Percentiles rank a stretch among this genome's conserved stretches.
Conservation (phyloP, 495 filamentous ascomycete genomes). For the Tuber magnatum region DNA sequence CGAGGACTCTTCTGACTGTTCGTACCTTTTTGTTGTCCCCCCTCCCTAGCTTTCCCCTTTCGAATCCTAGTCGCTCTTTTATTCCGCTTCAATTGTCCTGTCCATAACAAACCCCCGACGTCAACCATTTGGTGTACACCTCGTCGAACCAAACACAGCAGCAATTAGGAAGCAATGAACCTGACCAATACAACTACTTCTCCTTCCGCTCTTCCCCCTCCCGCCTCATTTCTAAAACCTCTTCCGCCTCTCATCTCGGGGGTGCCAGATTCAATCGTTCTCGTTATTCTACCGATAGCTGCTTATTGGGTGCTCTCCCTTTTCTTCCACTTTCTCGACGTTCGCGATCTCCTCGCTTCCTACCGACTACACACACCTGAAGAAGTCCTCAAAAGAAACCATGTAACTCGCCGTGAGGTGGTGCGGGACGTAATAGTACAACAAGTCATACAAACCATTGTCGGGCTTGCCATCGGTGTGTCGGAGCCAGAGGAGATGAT, state of each 20-base stretch:
- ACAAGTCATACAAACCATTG: slow-evolving; percentile 73
- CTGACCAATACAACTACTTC: slow-evolving; percentile 47
- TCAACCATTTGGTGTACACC: background rate
- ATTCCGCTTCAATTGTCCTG: slow-evolving; percentile 8
- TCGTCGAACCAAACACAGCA: background rate
- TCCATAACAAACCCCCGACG: slow-evolving; percentile 1
- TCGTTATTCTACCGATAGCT: slow-evolving; percentile 65
- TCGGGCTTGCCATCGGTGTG: slow-evolving; percentile 54
- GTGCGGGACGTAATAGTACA: slow-evolving; percentile 80
- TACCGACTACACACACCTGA: slow-evolving; percentile 90
- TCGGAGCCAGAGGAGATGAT: slow-evolving; percentile 59
- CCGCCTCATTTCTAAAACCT: slow-evolving; percentile 60
- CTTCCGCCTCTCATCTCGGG: slow-evolving; percentile 64
- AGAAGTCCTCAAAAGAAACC: slow-evolving; percentile 78
- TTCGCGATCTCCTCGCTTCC: slow-evolving; percentile 70
- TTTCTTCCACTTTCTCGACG: slow-evolving; percentile 78
- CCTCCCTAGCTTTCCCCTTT: background rate
- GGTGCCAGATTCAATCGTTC: slow-evolving; percentile 72
- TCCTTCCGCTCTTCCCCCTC: slow-evolving; percentile 77
- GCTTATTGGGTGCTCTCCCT: slow-evolving; percentile 86
- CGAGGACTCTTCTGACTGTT: background rate
- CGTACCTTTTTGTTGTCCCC: background rate
- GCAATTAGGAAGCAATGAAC: slow-evolving; percentile 1
- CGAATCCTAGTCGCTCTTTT: slow-evolving; percentile 5
- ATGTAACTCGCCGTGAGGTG: slow-evolving; percentile 71